A percentile compares a stretch with the other conserved stretches of the same genome.
phyloP scores from a whole-genome alignment of 2,329 filamentous ascomycete genomes.

The Tolypocladium cylindrosporum region DNA sequence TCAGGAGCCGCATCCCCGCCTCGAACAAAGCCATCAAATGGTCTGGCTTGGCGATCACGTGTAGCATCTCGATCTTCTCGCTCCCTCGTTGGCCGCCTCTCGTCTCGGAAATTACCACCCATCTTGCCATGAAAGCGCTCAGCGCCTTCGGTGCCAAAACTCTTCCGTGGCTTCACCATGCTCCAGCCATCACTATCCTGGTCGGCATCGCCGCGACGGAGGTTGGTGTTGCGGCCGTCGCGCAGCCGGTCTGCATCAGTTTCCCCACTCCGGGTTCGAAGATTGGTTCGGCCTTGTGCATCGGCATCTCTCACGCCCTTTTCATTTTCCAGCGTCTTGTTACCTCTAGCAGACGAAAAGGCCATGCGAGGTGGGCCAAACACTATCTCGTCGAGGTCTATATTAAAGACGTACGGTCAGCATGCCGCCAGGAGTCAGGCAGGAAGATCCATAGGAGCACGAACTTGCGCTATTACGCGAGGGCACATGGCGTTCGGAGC shows the following conservation, averaged over 20 bases:
- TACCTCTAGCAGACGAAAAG: conserved; percentile 66
- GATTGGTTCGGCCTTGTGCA: conserved; percentile 45
- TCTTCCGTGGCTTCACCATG: conserved; percentile 63
- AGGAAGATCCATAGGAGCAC: conserved; percentile 14
- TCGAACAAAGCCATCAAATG: conserved; percentile 38
- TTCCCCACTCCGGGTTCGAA: conserved; percentile 43
- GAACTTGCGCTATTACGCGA: conserved; percentile 48
- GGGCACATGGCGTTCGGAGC: conserved; percentile 37
- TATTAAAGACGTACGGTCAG: conserved; percentile 7
- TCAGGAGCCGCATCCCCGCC: conserved; percentile 39
- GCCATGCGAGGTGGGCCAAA: conserved; percentile 75
- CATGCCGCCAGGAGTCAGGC: neutral
- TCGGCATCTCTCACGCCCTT: conserved; percentile 43
- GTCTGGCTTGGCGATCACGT: conserved; percentile 35
- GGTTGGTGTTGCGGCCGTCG: conserved; percentile 33
- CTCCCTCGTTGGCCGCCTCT: conserved; percentile 38
- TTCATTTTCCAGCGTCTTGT: conserved; percentile 40
- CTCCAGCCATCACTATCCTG: conserved; percentile 65
- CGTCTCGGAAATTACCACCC: conserved; percentile 37
- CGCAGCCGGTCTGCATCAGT: conserved; percentile 40
- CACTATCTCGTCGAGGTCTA: conserved; percentile 70
- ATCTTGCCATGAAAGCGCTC: conserved; percentile 60
- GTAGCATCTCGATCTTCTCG: conserved; percentile 46
- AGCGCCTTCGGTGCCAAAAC: conserved; percentile 60
- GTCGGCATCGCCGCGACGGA: conserved; percentile 45